Base-by-base conservation (phyloP, 257 asterid genomes). In the Thymus mandschuricus region DNA sequence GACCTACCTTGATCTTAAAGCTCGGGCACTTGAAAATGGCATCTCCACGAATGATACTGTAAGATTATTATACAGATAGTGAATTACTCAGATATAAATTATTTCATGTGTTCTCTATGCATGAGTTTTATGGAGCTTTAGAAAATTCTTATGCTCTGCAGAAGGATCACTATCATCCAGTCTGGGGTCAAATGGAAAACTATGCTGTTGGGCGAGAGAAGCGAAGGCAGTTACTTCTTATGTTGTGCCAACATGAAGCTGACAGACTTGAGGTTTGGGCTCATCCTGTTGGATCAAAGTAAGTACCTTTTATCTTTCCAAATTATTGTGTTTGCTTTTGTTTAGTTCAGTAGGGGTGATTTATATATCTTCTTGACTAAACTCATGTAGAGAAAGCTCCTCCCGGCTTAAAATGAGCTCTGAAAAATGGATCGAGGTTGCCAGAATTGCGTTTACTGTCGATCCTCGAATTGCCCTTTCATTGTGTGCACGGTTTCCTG, bases 251-350 rank as follows among this genome's bases (percentile, higher is more conserved):
- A 84, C 90, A 92, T 67, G 98, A 95, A 74, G 90, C 96, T 61
- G 98, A 95, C 80, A 89, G 99, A 76, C 99, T 95, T 82, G 99
- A 95, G 74, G 96, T 95, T 72, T 95, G 99, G 99, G 97, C 99
- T 77, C 96, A 89, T 70, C 99, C 99, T 78, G 79, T 86, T 82
- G 92, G 89, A 59, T 69, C 95, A 67, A 95, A 88, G 99, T 95
- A 90, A 79, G 59, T 27, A 56, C 72, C 66, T 12, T 68, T 49
- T 65, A 60, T 55, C 75, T 72, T 60, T 62, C 56, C 51, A 35
- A 45, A 45, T 77, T 54, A 62, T 71, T 56, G 57, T 62, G 38
- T n/a, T 66, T 21, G 30, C 28, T 75, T 59, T 60, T 65, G 2
- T 61, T 55, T 46, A 59, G 45, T 68, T 74, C 44, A 64, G 51